phyloP scores from a whole-genome alignment of 495 filamentous ascomycete genomes.

The Terfezia claveryi region DNA sequence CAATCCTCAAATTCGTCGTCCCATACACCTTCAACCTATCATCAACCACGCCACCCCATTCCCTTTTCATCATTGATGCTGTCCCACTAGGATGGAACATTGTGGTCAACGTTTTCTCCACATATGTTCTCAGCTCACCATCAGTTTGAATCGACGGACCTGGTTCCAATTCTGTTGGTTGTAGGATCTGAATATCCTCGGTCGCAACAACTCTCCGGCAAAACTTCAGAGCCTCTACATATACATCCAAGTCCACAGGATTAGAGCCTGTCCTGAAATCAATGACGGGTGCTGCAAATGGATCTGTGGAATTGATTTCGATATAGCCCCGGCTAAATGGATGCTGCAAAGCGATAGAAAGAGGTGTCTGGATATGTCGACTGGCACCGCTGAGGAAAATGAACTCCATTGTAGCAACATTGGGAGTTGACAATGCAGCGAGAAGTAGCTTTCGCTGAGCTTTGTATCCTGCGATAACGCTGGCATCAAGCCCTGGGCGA shows the following conservation, averaged over 20 bases:
- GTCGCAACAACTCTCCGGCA: slow-evolving; percentile 21
- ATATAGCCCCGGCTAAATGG: slow-evolving; percentile 25
- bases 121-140: slow-evolving; percentile 13
- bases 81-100: slow-evolving; percentile 26
- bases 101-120: slow-evolving; percentile 10
- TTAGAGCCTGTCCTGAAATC: slow-evolving; percentile 24
- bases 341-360: slow-evolving; percentile 8
- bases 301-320: slow-evolving; percentile 22
- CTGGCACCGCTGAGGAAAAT: slow-evolving; percentile 11
- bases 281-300: slow-evolving; percentile 17
- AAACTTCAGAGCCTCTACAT: slow-evolving; percentile 5
- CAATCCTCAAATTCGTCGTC: slow-evolving; percentile 25
- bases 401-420: slow-evolving; percentile 11
- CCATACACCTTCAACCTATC: slow-evolving; percentile 28
- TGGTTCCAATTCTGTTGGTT: slow-evolving; percentile 15
- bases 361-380: slow-evolving; percentile 6
- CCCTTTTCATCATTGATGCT: slow-evolving; percentile 26
- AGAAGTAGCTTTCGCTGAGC: slow-evolving; percentile 9
- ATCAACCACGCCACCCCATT: slow-evolving; percentile 28
- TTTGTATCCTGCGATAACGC: slow-evolving; percentile 22
- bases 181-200: slow-evolving; percentile 17
- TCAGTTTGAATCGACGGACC: slow-evolving; percentile 13
- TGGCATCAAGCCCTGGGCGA: slow-evolving; percentile 20
- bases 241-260: slow-evolving; percentile 23
- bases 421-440: slow-evolving; percentile 1